phyloP scores from a whole-genome alignment of 2,329 filamentous ascomycete genomes.

The Trichocomaceae sp. region DNA sequence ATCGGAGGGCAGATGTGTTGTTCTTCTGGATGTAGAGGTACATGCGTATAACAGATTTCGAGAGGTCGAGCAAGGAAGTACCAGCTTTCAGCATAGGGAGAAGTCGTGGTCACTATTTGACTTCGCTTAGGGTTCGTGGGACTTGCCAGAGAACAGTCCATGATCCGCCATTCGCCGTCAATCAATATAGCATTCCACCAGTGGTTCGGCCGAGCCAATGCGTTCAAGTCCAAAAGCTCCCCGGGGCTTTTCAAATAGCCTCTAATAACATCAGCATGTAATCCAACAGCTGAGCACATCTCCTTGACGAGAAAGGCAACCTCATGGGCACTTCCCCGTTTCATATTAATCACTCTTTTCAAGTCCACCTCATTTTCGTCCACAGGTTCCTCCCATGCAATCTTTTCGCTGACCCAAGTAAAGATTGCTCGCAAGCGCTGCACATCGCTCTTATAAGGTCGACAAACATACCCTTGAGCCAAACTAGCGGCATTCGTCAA shows the following conservation, averaged over 20 bases:
- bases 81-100: constrained; percentile 71
- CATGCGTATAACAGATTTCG: constrained; percentile 92
- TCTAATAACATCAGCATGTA: constrained; percentile 78
- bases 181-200: constrained; percentile 96
- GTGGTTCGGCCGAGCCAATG: constrained; percentile 83
- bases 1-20: constrained; percentile 90
- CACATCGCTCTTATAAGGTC: constrained; percentile 89
- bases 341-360: constrained; percentile 73
- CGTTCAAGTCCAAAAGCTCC: constrained; percentile 71
- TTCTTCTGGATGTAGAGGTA: constrained; percentile 77
- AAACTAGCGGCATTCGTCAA: constrained; percentile 75
- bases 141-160: constrained; percentile 87
- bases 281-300: constrained; percentile 85
- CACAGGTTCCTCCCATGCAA: constrained; percentile 91
- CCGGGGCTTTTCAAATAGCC: constrained; percentile 90
- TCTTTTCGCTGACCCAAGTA: constrained; percentile 92
- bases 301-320: constrained; percentile 81
- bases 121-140: constrained; percentile 78
- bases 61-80: constrained; percentile 88
- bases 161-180: constrained; percentile 91
- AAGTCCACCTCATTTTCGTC: constrained; percentile 74
- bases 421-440: constrained; percentile 92
- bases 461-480: constrained; percentile 85
- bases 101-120: constrained; percentile 67
- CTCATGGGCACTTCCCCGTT: constrained; percentile 79